Conservation (phyloP, 129 eudicot genomes). For the Lactuca sativa region DNA sequence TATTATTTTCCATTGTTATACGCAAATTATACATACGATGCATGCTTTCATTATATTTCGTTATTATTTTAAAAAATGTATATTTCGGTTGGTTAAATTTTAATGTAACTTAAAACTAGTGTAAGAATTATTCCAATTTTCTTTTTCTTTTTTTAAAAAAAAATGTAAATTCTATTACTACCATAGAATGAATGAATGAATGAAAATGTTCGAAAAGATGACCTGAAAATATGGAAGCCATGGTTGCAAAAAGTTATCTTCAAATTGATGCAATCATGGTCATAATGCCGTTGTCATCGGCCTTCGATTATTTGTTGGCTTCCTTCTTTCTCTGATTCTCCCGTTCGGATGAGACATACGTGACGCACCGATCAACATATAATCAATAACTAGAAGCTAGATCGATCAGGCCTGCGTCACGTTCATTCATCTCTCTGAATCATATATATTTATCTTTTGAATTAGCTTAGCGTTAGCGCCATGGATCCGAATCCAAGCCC, state of each 20-base stretch:
- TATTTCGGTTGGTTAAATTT: background rate
- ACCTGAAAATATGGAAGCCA: conserved; percentile 27
- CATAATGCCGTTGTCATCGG: conserved; percentile 35
- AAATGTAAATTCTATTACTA: background rate
- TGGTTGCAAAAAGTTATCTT: conserved; percentile 13
- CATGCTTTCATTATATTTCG: too few species aligned
- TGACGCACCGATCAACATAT: conserved; percentile 25
- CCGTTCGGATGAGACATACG: conserved; percentile 40
- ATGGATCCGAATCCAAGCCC: conserved; percentile 47
- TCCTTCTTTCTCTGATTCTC: conserved; percentile 27
- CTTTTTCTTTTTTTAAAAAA: too few species aligned
- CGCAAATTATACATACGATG: too few species aligned
- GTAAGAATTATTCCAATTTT: background rate
- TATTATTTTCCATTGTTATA: too few species aligned
- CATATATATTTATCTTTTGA: background rate
- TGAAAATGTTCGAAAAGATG: conserved; percentile 17
- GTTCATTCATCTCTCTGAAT: conserved; percentile 41
- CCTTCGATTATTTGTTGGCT: conserved; percentile 31
- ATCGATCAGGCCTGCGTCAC: conserved; percentile 21
- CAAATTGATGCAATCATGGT: conserved; percentile 28
- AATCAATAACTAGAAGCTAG: background rate
- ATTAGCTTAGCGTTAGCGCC: background rate
- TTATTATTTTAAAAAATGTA: too few species aligned
- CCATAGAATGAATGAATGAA: conserved; percentile 18
- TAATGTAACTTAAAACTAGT: conserved; percentile 9